Evolutionary conservation across 2,329 filamentous ascomycete genomes (phyloP).

Genomic region (Sporothrix brunneoviolacea): DNA sequence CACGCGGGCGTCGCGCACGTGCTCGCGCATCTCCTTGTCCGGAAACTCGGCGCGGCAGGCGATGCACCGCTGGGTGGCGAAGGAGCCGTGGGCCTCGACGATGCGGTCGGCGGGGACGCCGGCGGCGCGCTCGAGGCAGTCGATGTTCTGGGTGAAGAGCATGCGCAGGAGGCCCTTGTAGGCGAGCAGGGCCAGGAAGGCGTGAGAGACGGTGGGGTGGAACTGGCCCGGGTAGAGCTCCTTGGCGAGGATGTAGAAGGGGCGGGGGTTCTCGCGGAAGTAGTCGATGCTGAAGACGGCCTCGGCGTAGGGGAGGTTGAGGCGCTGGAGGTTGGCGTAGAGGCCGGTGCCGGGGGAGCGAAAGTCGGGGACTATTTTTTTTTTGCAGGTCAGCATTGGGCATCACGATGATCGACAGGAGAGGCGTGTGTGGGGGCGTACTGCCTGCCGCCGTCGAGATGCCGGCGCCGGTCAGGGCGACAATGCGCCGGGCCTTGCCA

Average conservation of each 20-base stretch:
- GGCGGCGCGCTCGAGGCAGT: slow-evolving; percentile 83
- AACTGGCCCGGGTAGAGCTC: slow-evolving; percentile 90
- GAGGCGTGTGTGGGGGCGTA: slow-evolving; percentile 34
- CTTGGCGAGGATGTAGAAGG: slow-evolving; percentile 87
- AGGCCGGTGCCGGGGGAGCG: slow-evolving; percentile 87
- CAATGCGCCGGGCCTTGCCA: slow-evolving; percentile 61
- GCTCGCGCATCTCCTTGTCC: slow-evolving; percentile 65
- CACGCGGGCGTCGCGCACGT: slow-evolving; percentile 60
- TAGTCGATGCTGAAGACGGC: slow-evolving; percentile 91
- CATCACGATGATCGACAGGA: neutral
- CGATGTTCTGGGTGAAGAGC: slow-evolving; percentile 96
- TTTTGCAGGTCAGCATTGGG: too few relatives aligned
- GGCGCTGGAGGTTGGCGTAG: slow-evolving; percentile 81
- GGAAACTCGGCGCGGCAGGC: slow-evolving; percentile 72
- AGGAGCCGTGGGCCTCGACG: slow-evolving; percentile 91
- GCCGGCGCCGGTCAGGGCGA: slow-evolving; percentile 86
- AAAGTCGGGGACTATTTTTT: slow-evolving; percentile 83
- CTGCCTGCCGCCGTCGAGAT: slow-evolving; percentile 70
- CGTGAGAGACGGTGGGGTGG: slow-evolving; percentile 81
- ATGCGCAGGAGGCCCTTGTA: slow-evolving; percentile 72
- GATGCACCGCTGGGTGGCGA: slow-evolving; percentile 84
- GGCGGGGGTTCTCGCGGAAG: slow-evolving; percentile 75
- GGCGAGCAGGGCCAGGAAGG: slow-evolving; percentile 76
- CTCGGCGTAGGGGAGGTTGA: slow-evolving; percentile 83
- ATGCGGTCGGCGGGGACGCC: slow-evolving; percentile 77